Base-by-base conservation (phyloP, 352 stramenopile genomes). In the Aphanomyces stellatus region DNA sequence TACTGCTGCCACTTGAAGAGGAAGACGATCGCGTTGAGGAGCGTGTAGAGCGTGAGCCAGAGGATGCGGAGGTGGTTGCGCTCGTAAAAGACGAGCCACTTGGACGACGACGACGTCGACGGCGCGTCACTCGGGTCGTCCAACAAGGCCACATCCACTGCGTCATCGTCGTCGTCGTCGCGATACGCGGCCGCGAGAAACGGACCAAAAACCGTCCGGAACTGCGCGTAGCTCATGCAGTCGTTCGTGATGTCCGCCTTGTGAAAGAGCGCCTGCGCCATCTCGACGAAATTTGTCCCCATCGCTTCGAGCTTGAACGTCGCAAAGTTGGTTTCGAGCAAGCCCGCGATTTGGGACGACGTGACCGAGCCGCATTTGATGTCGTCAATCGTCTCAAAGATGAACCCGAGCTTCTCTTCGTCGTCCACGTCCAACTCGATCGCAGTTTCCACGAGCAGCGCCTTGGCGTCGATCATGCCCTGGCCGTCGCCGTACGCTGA, bases 351-450 rank as follows among this genome's bases (percentile, higher is more conserved):
- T 66, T 91, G 85, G 28, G 81, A 74, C 60, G 80, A 69, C 5
- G 80, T 82, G 51, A 93, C 77, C 53, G 69, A 78, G 17, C 80
- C 80, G 6, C 69, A 66, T 37, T 76, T 74, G 53, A 85, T 73
- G 0, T 73, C 71, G 63, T 93, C 85, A 5, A 93, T 73, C 34
- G 82, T 90, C 49, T 93, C 82, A 46, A 93, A 93, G 63, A 93
- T 93, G 65, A 91, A 91, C 28, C 72, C 79, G 40, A 93, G 74
- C 55, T 91, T 93, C 42, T 90, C 81, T 48, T 93, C 80, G 2
- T 69, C 79, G 43, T 71, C 78, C 2, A 93, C 80, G 49, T 91
- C 74, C 13, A 93, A 71, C 22, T 91, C 80, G 74, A 93, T 75
- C 15, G 89, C 82, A n/a, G 81, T 82, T 62, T 91, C 82, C 27